Evolutionary conservation across 2,329 filamentous ascomycete species (phyloP), one percentile per base, ranked within the genome.

Genomic region (Camillea tinctor): DNA sequence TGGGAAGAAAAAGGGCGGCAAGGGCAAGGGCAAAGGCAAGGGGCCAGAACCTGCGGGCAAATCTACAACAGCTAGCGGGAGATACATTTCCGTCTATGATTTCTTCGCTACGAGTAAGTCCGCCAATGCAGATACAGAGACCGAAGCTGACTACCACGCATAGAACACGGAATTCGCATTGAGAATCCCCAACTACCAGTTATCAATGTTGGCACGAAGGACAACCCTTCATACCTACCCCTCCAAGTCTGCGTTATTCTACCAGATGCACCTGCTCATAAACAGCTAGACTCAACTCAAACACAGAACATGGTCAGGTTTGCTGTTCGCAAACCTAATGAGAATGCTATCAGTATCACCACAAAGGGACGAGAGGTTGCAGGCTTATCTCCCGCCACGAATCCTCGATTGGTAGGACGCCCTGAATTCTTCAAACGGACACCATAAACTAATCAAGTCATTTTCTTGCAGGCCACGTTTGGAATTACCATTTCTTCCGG

Each of bases 251-350:
- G 85, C 68, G 57, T 69, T 0, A 80, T 90, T 1, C 60, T 82
- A 3, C 77, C 81, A 4, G 86, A 86, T 0, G 86, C 90, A 68
- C 73, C 78, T 0, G 81, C 81, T 24, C 79, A 76, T 7, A 70
- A 75, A 1, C 79, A 82, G 61, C 77, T 90, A 4, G 76, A 73
- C 20, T 74, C 79, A 0, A 66, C 72, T 0, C 85, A 90, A 66
- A 88, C 85, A 0, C 71, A 76, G 1, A 64, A 77, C 1, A 88
- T 90, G 86, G 83, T 90, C 49, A 70, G 66, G 0, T 88, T 88
- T 66, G 86, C 88, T 4, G 84, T 86, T 19, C 79, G 84, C 15
- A 72, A 68, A 2, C 88, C 88, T 0, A 75, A 73, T 3, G 72
- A 78, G 17, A 90, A 89, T 68, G 84, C 82, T 0, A 66, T 73